Base-by-base conservation (phyloP, 768 basidiomycete species). In the Calocybe cyanea region DNA sequence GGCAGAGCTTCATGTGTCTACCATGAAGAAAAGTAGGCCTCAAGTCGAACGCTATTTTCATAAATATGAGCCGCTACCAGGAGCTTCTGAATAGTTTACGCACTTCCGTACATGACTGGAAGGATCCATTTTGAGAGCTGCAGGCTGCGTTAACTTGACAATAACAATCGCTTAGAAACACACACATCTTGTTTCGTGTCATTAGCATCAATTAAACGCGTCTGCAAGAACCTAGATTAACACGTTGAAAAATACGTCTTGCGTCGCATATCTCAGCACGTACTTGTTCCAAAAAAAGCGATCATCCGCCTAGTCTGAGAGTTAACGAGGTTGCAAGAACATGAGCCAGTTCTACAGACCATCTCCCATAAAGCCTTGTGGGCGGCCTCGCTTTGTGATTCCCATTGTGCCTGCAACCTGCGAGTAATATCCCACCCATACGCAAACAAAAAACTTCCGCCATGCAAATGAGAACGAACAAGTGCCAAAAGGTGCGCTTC, bases 241-340 rank as follows among this genome's bases (percentile, higher is more conserved):
- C 31, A 40, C 64, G 59, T 30, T 48, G 17, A 41, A 24, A 17
- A 30, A 5, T 17, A 19, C 23, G n/a, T 32, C 44, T 21, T 14
- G 21, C 18, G 15, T 4, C 20, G 13, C 20, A 11, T 20, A 14
- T 30, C 14, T 13, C 6, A 20, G n/a, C 13, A 60, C 65, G 38
- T 47, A 87, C 80, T 81, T 88, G 66, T 99, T 99, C 95, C 95
- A 99, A 67, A 98, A 98, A 69, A 99, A 99, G 51, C 94, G 78
- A 59, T 96, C 92, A 53, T 99, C 96, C 31, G 85, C 86, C 85
- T 94, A 56, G 13, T 49, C 20, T 32, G n/a, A 14, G 9, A 17
- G 13, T 48, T 33, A 37, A 15, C 4, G 18, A 36, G 9, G 8
- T 31, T 2, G 1, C 3, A 30, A 17, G 34, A 19, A 28, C 1